Evolutionary conservation across 768 basidiomycete species (phyloP).

Genomic region (Calocybe gangraenosa): DNA sequence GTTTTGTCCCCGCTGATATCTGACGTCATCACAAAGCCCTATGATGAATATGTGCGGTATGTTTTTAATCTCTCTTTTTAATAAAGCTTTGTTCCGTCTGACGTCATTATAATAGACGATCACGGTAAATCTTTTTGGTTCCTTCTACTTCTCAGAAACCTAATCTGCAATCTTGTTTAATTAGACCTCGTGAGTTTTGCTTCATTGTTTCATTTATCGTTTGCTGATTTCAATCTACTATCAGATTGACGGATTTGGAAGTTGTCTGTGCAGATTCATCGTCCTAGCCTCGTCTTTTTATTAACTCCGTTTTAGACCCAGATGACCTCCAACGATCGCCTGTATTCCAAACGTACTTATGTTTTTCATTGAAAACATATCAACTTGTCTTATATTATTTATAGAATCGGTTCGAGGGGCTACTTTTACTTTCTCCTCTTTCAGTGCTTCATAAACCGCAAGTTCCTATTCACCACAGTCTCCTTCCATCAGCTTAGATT

Average conservation of each 20-base stretch:
- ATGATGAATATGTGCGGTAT: conserved; percentile 86
- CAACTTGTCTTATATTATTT: neutral
- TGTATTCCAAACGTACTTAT: conserved; percentile 67
- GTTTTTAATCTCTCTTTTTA: conserved; percentile 15
- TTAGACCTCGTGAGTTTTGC: conserved; percentile 2
- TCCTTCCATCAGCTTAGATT: neutral
- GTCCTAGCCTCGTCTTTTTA: no score
- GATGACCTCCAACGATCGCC: conserved; percentile 73
- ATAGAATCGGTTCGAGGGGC: conserved; percentile 75
- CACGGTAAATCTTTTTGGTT: conserved; percentile 50
- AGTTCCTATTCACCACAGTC: conserved; percentile 16
- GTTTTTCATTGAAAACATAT: conserved; percentile 9
- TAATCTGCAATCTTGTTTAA: conserved; percentile 1
- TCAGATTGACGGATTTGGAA: conserved; percentile 81
- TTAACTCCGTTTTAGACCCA: conserved; percentile 73
- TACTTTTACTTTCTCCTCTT: conserved; percentile 95
- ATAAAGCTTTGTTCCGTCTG: no score
- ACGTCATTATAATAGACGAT: conserved; percentile 51
- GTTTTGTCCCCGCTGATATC: conserved; percentile 2
- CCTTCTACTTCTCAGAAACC: neutral
- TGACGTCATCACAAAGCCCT: conserved; percentile 40
- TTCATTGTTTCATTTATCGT: conserved; percentile 22
- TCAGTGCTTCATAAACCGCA: conserved; percentile 86
- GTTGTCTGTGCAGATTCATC: conserved; percentile 68
- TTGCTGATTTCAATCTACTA: neutral